Base-by-base conservation (phyloP, 306 rosid species). In the Cicer pinnatifidum region DNA sequence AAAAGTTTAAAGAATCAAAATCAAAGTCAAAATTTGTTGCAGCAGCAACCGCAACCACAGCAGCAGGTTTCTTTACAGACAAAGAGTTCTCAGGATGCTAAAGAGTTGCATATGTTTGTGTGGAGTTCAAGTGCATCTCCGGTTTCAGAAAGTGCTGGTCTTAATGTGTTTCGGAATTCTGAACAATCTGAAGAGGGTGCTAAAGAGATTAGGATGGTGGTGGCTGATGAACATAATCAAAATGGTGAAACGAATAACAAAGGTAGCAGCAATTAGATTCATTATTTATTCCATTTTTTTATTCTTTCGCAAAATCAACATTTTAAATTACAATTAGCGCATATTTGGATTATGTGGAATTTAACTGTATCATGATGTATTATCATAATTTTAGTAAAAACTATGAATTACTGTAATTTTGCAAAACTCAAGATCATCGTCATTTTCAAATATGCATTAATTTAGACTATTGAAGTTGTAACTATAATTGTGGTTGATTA, bases 121-220 rank as follows among this genome's bases (percentile, higher is more conserved):
- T 91, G 97, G 97, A 91, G 97, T 73, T 89, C 97, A 0, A 89
- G 92, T 39, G 89, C 81, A 0, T 91, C 97, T 1, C 96, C 97
- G 9, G 96, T 91, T 40, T 89, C 97, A 0, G 96, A 93, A 33
- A 83, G 71, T 15, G 87, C 84, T 0, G 96, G 92, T 4, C 87
- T 92, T 58, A 91, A 87, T 35, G 88, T 82, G 0, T 86, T 93
- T 11, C 84, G 84, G 2, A 69, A 83, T 2, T 73, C 96, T 0
- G 93, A 93, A 62, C 93, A 91, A 67, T 83, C 93, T 17, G 98
- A 89, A 73, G 89, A 81, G 47, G 91, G 96, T 13, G 96, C 98
- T 10, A 93, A 91, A 56, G 98, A 93, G 87, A 93, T 93, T 58
- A 80, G 97, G 59, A 91, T 93, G 98, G 41, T 93, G 60, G 96